Base-by-base conservation (phyloP, 2,329 filamentous ascomycete genomes). In the Ceratocystis alfenasii region DNA sequence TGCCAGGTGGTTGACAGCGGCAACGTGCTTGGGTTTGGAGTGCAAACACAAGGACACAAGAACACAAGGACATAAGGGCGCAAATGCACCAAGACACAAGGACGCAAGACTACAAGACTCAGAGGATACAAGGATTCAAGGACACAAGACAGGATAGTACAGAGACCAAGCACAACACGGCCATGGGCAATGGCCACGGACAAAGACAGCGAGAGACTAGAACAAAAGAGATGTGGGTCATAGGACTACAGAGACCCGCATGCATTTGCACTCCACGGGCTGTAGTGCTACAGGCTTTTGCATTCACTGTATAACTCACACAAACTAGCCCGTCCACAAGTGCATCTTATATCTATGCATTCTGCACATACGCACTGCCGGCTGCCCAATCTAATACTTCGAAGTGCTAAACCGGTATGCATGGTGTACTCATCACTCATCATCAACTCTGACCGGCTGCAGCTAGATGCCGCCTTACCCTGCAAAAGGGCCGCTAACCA, bases 1-100 rank as follows among this genome's bases (percentile, higher is more conserved):
- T 22, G 20, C 59, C 59, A 61, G 59, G 30, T 61, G 59, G 33
- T 44, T 61, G 59, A 44, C 59, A 61, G 59, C 59, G 59, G 59
- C n/a, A 44, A 25, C 33, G 33, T 61, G 33, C 59, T 61, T 61
- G 30, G 4, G 41, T 44, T 12, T 57, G 50, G 22, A 12, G 8
- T 17, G 8, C 50, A 57, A 15, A 33, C 7, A 30, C 22, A 57
- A 15, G 5, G 50, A 28, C 22, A 55, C 25, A 30, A 30, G 15
- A 3, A 28, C 8, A 55, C 10, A 57, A 48, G 46, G 17, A 48
- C 46, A 48, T n/a, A 48, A 48, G 46, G 15, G 4, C 17, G 46
- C 46, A 22, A 22, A 15, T 8, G 46, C 15, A 57, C 53, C 28
- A 8, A 17, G 1, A 30, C 25, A 57, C 53, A 57, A 5, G 12